Evolutionary conservation across 169 alveolate species (phyloP).

Genomic region (Plasmodium adleri): DNA sequence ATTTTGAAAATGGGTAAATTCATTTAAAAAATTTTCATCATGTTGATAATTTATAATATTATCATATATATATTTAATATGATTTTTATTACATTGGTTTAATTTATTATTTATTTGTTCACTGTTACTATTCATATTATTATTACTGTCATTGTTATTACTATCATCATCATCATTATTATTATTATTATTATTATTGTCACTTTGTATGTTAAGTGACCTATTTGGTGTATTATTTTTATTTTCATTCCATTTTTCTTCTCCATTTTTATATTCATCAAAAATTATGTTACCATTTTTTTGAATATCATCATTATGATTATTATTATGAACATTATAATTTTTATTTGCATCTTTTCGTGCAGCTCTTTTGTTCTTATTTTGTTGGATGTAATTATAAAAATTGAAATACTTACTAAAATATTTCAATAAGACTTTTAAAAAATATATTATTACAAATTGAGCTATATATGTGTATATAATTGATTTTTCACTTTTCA

Average conservation of each 20-base stretch:
- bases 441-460: slow-evolving; percentile 31
- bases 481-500: slow-evolving; percentile 29
- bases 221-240: too few species aligned
- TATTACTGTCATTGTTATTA: background rate
- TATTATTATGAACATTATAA: background rate
- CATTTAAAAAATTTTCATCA: slow-evolving; percentile 27
- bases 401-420: slow-evolving; percentile 31
- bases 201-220: too few species aligned
- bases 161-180: background rate
- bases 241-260: too few species aligned
- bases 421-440: slow-evolving; percentile 41
- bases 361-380: background rate
- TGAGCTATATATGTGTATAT: slow-evolving; percentile 14
- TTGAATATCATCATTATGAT: background rate
- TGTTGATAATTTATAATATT: slow-evolving; percentile 38
- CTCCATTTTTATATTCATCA: background rate
- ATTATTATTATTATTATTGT: too few species aligned
- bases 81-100: slow-evolving; percentile 9
- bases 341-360: background rate
- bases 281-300: background rate
- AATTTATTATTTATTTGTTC: slow-evolving; percentile 15
- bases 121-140: background rate
- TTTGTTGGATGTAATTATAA: slow-evolving; percentile 6
- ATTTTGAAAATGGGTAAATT: slow-evolving; percentile 15
- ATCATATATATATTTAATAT: slow-evolving; percentile 36